These are phyloP conservation scores for Gliomastix tumulicola DNA, from an alignment of 2,329 filamentous ascomycete species.

Conservation along the genomic window DNA sequence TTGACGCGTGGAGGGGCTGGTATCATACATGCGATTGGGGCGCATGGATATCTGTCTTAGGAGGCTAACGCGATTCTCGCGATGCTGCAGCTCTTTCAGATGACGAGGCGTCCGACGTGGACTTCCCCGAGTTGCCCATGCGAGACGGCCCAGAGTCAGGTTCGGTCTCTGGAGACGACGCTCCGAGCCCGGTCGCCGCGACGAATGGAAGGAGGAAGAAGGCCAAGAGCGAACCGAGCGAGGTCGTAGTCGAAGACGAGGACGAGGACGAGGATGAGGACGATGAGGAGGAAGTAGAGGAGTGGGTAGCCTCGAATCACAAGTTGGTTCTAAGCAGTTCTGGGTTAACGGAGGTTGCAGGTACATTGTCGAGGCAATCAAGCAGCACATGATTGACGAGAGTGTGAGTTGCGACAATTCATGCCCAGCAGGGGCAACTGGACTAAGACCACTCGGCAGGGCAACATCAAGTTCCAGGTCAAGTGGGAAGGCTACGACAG, in stretches of 20 bases:
- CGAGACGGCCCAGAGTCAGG: background rate
- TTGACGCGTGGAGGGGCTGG: too few species aligned
- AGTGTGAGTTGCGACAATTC: conserved; percentile 32
- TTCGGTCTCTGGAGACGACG: background rate
- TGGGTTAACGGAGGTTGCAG: conserved; percentile 34
- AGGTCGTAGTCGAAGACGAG: background rate
- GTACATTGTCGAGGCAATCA: conserved; percentile 69
- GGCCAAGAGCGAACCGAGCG: background rate
- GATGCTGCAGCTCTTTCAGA: conserved; percentile 1
- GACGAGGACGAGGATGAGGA: conserved; percentile 19
- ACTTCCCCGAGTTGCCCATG: background rate
- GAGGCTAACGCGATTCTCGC: too few species aligned
- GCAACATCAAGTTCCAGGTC: conserved; percentile 56
- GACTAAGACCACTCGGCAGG: conserved; percentile 21
- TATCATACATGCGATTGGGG: too few species aligned
- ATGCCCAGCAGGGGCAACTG: background rate
- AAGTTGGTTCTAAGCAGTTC: too few species aligned
- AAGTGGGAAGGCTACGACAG: conserved; percentile 78
- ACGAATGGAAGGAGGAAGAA: background rate
- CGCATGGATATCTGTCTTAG: too few species aligned
- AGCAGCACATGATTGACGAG: conserved; percentile 54
- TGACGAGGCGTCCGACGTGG: conserved; percentile 2
- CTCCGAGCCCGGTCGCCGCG: background rate
- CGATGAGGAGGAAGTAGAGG: conserved; percentile 24
- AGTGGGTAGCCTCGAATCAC: too few species aligned